Conservation (phyloP, 768 basidiomycete genomes). For the Xanthoconium purpureum region DNA sequence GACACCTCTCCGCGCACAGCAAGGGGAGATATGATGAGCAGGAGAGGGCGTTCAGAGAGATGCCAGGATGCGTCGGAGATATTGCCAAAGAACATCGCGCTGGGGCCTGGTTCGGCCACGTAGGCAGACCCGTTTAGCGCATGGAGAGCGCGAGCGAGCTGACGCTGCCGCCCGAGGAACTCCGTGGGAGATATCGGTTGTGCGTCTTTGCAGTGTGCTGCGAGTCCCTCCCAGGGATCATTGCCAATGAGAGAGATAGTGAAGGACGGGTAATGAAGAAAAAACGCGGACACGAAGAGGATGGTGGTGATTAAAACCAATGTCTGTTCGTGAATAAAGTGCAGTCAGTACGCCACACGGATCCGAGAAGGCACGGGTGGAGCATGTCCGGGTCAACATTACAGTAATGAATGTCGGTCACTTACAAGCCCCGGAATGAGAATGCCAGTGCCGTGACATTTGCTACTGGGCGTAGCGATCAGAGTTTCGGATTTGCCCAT, state of each 20-base stretch:
- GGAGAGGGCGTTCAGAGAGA: slow-evolving; percentile 75
- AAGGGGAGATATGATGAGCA: slow-evolving; percentile 58
- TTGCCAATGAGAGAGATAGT: neutral
- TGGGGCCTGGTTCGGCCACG: slow-evolving; percentile 77
- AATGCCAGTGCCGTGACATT: neutral
- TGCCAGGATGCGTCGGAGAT: slow-evolving; percentile 60
- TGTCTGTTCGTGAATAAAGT: slow-evolving; percentile 6
- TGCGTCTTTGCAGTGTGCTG: slow-evolving; percentile 45
- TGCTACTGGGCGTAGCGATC: neutral
- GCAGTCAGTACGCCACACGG: neutral
- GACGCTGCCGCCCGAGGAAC: slow-evolving; percentile 50
- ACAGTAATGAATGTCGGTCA: neutral
- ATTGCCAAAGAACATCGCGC: slow-evolving; percentile 69
- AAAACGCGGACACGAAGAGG: slow-evolving; percentile 3
- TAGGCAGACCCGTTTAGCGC: slow-evolving; percentile 60
- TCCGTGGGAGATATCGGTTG: slow-evolving; percentile 47
- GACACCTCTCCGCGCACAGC: slow-evolving; percentile 25
- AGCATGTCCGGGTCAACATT: too few species aligned
- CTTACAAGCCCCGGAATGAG: slow-evolving; percentile 12
- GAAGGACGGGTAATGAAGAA: neutral
- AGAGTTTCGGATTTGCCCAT: slow-evolving; percentile 11
- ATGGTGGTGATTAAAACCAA: slow-evolving; percentile 7
- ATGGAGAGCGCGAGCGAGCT: slow-evolving; percentile 49
- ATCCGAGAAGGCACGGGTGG: neutral
- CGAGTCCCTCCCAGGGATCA: slow-evolving; percentile 26